Base-by-base conservation (phyloP, 1,284 basidiomycete species). In the Sparassis latifolia region DNA sequence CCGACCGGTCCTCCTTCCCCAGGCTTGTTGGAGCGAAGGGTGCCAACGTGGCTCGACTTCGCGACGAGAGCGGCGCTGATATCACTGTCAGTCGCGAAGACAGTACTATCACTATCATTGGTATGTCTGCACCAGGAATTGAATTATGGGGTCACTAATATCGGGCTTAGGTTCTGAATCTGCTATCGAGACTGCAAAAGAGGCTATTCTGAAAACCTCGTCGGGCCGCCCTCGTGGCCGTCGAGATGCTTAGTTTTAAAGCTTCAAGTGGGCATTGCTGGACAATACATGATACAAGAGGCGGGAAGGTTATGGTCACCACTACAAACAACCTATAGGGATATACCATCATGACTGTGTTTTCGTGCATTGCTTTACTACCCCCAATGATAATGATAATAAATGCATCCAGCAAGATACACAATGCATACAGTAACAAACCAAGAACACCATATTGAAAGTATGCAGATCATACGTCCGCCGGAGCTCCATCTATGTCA, bases 21-120 rank as follows among this genome's bases (percentile, higher is more conserved):
- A 78, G 90, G 60, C 93, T 96, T 60, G 92, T 96, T 54, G 92
- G 92, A 42, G 71, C 85, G 28, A 93, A 92, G 69, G 90, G 88
- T 46, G 71, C 90, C n/a, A 95, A 91, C 59, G 89, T 95, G 52
- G 76, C 84, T 47, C 84, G 91, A 50, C 77, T 96, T 45, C 84
- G 92, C 53, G 78, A 78, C 50, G 90, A 93, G 69, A 94, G 89
- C 48, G 89, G 90, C 40, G 87, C 92, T 49, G 91, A 94, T 65
- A 92, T 96, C 57, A 89, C 82, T 42, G 89, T 95, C 55, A 82
- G 89, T 66, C 82, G 88, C 58, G 90, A 93, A 57, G 88, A 88
- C 63, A 89, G 77, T 63, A 84, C 84, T 29, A 92, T 94, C 62
- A 81, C 88, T 54, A 87, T 94, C 62, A 80, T 86, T 46, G 88